phyloP scores from a whole-genome alignment of 495 filamentous ascomycete genomes.

The Pyrenula massariospora region DNA sequence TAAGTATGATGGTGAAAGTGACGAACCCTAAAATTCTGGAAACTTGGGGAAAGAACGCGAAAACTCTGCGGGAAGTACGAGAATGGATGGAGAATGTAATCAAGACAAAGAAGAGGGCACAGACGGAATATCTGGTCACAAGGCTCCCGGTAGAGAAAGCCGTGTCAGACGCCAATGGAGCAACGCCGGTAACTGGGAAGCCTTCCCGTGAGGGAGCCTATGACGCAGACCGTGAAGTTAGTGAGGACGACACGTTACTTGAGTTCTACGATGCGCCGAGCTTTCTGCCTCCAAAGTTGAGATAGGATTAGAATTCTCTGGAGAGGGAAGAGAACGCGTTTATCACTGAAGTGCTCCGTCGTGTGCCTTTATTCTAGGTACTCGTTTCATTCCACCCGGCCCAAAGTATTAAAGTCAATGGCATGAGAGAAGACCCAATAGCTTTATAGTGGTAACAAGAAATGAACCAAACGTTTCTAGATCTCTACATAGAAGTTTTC shows the following conservation, averaged over 20 bases:
- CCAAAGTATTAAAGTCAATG: too few relatives aligned
- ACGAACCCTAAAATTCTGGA: neutral
- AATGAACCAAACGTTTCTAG: too few relatives aligned
- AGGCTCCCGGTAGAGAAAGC: neutral
- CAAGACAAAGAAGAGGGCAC: slow-evolving; percentile 53
- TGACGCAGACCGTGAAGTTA: neutral
- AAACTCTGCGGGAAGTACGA: neutral
- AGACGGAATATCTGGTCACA: slow-evolving; percentile 51
- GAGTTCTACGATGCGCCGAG: slow-evolving; percentile 57
- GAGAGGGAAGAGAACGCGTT: too few relatives aligned
- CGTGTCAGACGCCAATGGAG: neutral
- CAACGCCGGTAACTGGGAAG: neutral
- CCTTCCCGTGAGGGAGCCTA: slow-evolving; percentile 10
- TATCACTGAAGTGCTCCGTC: too few relatives aligned
- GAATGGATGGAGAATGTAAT: slow-evolving; percentile 51
- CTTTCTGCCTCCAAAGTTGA: slow-evolving; percentile 37
- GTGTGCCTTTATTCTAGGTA: too few relatives aligned
- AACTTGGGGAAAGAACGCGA: neutral
- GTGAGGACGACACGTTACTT: neutral
- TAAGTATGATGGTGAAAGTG: neutral
- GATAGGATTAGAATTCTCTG: slow-evolving; percentile 28
- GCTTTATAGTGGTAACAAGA: too few relatives aligned
- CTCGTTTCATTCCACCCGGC: too few relatives aligned
- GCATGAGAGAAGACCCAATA: too few relatives aligned
- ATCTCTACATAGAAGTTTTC: too few relatives aligned